Evolutionary conservation across 129 eudicot species (phyloP).

Genomic region (Silybum marianum): DNA sequence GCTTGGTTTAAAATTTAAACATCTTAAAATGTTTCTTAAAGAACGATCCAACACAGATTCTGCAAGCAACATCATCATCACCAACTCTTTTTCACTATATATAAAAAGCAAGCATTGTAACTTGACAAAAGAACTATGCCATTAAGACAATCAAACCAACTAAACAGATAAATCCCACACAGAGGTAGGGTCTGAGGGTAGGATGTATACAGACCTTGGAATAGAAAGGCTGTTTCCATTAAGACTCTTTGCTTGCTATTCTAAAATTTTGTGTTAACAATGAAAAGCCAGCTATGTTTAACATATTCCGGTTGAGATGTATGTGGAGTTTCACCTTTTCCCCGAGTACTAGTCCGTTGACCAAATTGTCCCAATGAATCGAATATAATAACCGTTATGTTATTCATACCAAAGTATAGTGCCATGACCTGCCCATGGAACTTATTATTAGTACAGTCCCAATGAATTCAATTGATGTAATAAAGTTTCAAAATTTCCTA

Average conservation of each 20-base stretch:
- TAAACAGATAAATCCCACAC: background rate
- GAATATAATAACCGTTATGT: background rate
- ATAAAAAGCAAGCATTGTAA: background rate
- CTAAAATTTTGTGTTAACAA: conserved; percentile 2
- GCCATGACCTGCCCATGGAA: conserved; percentile 23
- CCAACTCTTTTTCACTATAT: conserved; percentile 12
- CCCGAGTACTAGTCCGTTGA: conserved; percentile 13
- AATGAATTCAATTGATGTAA: background rate
- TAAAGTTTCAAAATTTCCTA: background rate
- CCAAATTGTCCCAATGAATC: background rate
- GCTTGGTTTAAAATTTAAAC: background rate
- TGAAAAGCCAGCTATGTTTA: conserved; percentile 8
- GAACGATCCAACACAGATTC: background rate
- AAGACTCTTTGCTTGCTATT: background rate
- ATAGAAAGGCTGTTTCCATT: background rate
- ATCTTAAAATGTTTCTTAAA: background rate
- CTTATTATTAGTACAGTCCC: conserved; percentile 15
- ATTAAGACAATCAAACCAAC: conserved; percentile 12
- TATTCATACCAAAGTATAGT: conserved; percentile 5
- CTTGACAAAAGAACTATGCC: background rate
- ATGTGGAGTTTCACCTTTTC: conserved; percentile 8
- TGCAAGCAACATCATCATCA: conserved; percentile 1
- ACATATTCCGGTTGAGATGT: conserved; percentile 3
- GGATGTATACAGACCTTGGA: background rate
- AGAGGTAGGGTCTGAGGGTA: background rate